phyloP scores from a whole-genome alignment of 2,329 filamentous ascomycete genomes.

The Colletotrichum liriopes region DNA sequence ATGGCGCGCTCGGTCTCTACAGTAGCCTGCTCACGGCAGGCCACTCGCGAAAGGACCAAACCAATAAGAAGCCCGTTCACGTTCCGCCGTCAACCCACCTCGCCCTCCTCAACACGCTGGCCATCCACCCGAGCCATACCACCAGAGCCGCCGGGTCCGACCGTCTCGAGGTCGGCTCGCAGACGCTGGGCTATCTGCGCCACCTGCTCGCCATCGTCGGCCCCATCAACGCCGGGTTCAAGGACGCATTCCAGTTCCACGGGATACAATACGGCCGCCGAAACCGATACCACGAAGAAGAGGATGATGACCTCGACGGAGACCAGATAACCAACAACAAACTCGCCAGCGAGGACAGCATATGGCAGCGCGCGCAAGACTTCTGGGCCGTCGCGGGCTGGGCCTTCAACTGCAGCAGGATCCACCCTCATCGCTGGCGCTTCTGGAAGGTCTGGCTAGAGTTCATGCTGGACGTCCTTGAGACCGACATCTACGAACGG shows the following conservation, averaged over 20 bases:
- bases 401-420: slow-evolving; percentile 88
- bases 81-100: slow-evolving; percentile 82
- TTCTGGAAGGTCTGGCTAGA: slow-evolving; percentile 87
- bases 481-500: slow-evolving; percentile 77
- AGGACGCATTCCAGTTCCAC: slow-evolving; percentile 80
- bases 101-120: slow-evolving; percentile 83
- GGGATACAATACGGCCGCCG: slow-evolving; percentile 58
- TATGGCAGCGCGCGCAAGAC: slow-evolving; percentile 85
- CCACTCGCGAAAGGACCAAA: slow-evolving; percentile 49
- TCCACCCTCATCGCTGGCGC: slow-evolving; percentile 82
- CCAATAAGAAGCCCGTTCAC: slow-evolving; percentile 63
- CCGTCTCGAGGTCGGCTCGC: slow-evolving; percentile 74
- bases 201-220: slow-evolving; percentile 77
- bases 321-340: slow-evolving; percentile 68
- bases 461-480: slow-evolving; percentile 83
- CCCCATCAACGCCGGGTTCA: slow-evolving; percentile 78
- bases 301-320: slow-evolving; percentile 61
- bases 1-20: slow-evolving; percentile 38
- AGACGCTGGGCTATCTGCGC: slow-evolving; percentile 80
- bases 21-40: slow-evolving; percentile 74
- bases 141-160: slow-evolving; percentile 77
- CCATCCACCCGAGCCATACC: slow-evolving; percentile 86
- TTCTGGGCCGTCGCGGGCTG: slow-evolving; percentile 94
- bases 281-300: slow-evolving; percentile 57
- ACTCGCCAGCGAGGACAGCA: slow-evolving; percentile 74